Base-by-base conservation (phyloP, 2,329 filamentous ascomycete species). In the Fusarium drepaniforme region DNA sequence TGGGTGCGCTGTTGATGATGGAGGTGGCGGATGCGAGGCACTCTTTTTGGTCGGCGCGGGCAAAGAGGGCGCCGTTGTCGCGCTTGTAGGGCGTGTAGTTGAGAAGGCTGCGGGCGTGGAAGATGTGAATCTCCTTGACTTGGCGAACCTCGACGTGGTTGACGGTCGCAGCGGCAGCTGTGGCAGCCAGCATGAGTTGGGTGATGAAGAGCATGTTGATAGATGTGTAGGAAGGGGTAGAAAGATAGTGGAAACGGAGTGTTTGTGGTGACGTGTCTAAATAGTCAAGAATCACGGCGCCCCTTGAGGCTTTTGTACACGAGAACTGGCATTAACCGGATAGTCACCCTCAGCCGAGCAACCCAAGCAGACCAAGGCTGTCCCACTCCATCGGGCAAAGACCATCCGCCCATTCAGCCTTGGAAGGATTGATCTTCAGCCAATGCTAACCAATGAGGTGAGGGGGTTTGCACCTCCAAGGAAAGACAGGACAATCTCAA, bases 81-180 rank as follows among this genome's bases (percentile, higher is more conserved):
- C 60, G 60, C 42, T 53, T 63, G 44, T 53, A 51, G 21, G 60
- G 60, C n/a, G 25, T 63, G 60, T 63, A 53, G 60, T 53, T 53
- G 60, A 40, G 21, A 28, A 56, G 23, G 60, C 30, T 13, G 23
- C 33, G 33, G 38, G 28, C 18, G 25, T 40, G 23, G 13, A 63
- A 40, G 30, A 63, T 35, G 60, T 63, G 60, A 8, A 63, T 28
- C 12, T 51, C 44, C 15, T 63, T 16, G 44, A 63, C 60, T 63
- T 63, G 28, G n/a, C 30, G 60, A 11, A 46, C 25, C 16, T 63
- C 40, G 28, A 63, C 7, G 6, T 63, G 44, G 42, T 35, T 35
- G 60, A 49, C n/a, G 15, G 44, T 21, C 8, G 60, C 60, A n/a
- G 60, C 30, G 13, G 33, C 60, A 9, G 60, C 18, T 8, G 28